These are phyloP conservation scores for Fusarium verticillioides DNA, from an alignment of 2,329 filamentous ascomycete genomes.

Conservation along the genomic window DNA sequence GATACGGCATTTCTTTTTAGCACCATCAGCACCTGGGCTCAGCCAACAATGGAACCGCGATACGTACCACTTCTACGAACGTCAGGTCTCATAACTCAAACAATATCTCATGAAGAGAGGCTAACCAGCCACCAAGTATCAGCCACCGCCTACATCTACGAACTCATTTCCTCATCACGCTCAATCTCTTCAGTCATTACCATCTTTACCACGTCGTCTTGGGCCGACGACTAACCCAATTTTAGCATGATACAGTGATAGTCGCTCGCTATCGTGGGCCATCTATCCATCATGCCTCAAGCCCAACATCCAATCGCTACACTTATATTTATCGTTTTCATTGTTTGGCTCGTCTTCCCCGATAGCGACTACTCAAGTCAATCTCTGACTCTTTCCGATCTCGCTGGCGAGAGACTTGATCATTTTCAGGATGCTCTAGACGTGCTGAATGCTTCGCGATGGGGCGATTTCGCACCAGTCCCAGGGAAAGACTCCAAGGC, in stretches of 20 bases:
- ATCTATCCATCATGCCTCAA: slow-evolving; percentile 56
- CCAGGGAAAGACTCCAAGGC: slow-evolving; percentile 39
- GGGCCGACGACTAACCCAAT: slow-evolving; percentile 8
- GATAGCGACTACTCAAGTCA: slow-evolving; percentile 50
- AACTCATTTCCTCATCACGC: not conserved
- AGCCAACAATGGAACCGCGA: slow-evolving; percentile 21
- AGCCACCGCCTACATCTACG: not conserved
- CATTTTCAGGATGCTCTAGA: slow-evolving; percentile 63
- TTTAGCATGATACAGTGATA: slow-evolving; percentile 43
- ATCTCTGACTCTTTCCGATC: slow-evolving; percentile 49
- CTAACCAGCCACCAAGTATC: not conserved
- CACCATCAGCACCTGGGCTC: not conserved
- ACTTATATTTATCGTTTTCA: slow-evolving; percentile 46
- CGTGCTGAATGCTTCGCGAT: slow-evolving; percentile 65
- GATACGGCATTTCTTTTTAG: slow-evolving; percentile 36
- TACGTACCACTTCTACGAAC: slow-evolving; percentile 25
- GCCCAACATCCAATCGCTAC: slow-evolving; percentile 54
- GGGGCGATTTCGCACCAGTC: slow-evolving; percentile 69
- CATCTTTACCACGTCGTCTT: slow-evolving; percentile 13
- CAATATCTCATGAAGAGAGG: slow-evolving; percentile 11
- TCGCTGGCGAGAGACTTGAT: slow-evolving; percentile 58
- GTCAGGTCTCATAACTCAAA: slow-evolving; percentile 1
- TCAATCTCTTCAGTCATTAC: not conserved
- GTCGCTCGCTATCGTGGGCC: slow-evolving; percentile 37
- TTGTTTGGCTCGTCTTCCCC: slow-evolving; percentile 55